Conservation (phyloP, 192 early-diverging fungal genomes). For the Coemansia sp. region DNA sequence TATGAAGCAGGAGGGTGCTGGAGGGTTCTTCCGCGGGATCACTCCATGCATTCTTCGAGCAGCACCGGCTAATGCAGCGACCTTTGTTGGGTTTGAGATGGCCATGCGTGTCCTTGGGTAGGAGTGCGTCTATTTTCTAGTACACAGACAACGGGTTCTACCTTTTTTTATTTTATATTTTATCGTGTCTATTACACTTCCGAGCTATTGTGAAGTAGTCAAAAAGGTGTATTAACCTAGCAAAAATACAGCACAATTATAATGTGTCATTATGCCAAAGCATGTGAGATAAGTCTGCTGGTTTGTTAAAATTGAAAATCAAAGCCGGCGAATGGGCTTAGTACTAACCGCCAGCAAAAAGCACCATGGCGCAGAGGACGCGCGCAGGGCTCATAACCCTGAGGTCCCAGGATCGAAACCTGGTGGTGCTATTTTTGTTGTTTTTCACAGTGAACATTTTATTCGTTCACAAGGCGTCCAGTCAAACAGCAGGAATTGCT, state of each 20-base stretch:
- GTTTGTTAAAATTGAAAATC: no score
- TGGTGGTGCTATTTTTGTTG: slow-evolving; percentile 17
- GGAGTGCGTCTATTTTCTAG: background rate
- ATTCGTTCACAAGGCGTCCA: no score
- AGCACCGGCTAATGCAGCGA: slow-evolving; percentile 90
- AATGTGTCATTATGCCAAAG: no score
- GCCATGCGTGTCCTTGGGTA: slow-evolving; percentile 61
- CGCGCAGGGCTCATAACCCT: slow-evolving; percentile 86
- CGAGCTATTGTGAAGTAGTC: no score
- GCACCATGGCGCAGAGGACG: slow-evolving; percentile 84
- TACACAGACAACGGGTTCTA: background rate
- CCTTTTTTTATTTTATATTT: background rate
- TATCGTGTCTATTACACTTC: background rate
- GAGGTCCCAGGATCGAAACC: slow-evolving; percentile 63
- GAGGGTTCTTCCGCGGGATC: slow-evolving; percentile 86
- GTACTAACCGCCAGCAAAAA: slow-evolving; percentile 5
- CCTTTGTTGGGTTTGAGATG: slow-evolving; percentile 86
- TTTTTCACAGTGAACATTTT: no score
- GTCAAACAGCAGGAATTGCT: no score
- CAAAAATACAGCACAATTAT: no score
- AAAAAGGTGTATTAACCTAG: no score
- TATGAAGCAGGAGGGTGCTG: slow-evolving; percentile 73
- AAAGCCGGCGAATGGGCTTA: no score
- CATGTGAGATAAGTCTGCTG: no score
- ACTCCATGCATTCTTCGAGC: slow-evolving; percentile 86